Conservation (phyloP, 805 yeast genomes). For the Candida maris region DNA sequence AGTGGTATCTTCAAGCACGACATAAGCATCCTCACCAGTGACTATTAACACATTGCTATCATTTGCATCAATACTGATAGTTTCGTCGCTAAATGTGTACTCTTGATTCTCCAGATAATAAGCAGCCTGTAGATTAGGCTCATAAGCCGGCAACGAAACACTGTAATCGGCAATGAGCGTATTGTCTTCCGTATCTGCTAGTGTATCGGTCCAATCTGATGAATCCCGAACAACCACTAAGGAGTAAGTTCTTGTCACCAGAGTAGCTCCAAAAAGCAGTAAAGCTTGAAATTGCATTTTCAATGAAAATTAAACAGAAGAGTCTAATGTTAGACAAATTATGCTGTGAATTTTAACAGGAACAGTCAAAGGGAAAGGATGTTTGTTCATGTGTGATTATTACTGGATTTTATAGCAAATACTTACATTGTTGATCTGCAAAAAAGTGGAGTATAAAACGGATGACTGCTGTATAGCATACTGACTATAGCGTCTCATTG, state of each 20-base stretch:
- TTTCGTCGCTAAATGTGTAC: constrained; percentile 1
- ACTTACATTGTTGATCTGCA: too few species aligned
- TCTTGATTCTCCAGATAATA: neutral
- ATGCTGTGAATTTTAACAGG: too few species aligned
- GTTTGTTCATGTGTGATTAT: too few species aligned
- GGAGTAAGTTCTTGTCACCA: neutral
- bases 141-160: constrained; percentile 1
- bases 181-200: neutral
- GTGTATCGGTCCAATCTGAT: neutral
- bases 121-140: constrained; percentile 2
- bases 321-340: too few species aligned
- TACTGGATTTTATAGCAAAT: too few species aligned
- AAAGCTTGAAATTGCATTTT: neutral
- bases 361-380: too few species aligned
- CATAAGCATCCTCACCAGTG: neutral
- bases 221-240: neutral
- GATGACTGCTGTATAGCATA: too few species aligned
- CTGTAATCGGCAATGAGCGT: neutral
- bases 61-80: constrained; percentile 1
- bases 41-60: constrained; percentile 3
- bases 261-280: neutral
- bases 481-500: too few species aligned
- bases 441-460: too few species aligned
- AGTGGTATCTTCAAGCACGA: constrained; percentile 1
- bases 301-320: too few species aligned